These are phyloP conservation scores for Fusarium incarnatum DNA, from an alignment of 2,329 filamentous ascomycete species.

Conservation along the genomic window DNA sequence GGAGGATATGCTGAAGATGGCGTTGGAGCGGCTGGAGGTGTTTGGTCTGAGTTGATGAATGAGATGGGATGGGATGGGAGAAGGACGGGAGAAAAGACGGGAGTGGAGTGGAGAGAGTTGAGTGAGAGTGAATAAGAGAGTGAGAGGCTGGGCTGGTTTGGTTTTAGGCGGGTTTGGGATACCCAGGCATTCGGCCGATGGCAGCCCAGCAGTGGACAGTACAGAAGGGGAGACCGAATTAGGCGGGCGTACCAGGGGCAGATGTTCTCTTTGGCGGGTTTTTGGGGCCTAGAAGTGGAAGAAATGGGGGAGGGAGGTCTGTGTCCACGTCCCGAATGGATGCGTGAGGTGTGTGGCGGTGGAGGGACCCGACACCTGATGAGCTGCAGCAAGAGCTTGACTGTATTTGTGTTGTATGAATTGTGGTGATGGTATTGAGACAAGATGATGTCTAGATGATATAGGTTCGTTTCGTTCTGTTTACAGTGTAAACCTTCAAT, in stretches of 20 bases:
- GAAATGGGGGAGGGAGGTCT: slow-evolving; percentile 37
- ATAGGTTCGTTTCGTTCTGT: neutral
- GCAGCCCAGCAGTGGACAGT: slow-evolving; percentile 14
- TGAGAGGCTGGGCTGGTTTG: slow-evolving; percentile 42
- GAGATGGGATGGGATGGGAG: neutral
- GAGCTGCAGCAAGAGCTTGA: slow-evolving; percentile 23
- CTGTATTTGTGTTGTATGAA: neutral
- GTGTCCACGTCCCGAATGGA: slow-evolving; percentile 5
- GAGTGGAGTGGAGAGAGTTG: slow-evolving; percentile 30
- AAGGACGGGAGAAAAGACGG: slow-evolving; percentile 36
- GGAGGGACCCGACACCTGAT: slow-evolving; percentile 33
- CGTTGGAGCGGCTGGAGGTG: slow-evolving; percentile 32
- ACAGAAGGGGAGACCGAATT: slow-evolving; percentile 39
- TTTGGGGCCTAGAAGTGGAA: slow-evolving; percentile 16
- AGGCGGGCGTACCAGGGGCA: slow-evolving; percentile 35
- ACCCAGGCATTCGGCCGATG: slow-evolving; percentile 36
- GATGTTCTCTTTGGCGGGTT: slow-evolving; percentile 16
- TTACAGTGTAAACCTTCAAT: neutral
- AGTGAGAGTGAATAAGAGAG: slow-evolving; percentile 20
- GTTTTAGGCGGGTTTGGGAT: slow-evolving; percentile 43
- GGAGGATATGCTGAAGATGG: slow-evolving; percentile 34
- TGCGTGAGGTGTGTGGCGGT: slow-evolving; percentile 37
- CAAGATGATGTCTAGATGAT: neutral
- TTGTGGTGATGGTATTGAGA: slow-evolving; percentile 1
- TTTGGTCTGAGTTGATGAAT: slow-evolving; percentile 26